These are phyloP conservation scores for Colletotrichum navitas DNA, from an alignment of 2,329 filamentous ascomycete genomes.

Conservation along the genomic window DNA sequence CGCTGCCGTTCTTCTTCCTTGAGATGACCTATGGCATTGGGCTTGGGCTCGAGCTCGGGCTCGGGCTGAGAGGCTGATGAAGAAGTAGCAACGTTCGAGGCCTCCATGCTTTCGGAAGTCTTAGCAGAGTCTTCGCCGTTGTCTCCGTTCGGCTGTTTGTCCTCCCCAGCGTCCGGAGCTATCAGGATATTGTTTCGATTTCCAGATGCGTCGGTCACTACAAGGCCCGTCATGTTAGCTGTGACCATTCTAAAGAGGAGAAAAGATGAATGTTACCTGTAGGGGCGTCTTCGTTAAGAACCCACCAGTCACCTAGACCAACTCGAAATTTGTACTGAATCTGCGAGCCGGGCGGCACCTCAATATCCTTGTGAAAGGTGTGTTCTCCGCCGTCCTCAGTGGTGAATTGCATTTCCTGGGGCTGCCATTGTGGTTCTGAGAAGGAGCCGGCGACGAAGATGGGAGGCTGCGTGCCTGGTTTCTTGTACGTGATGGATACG, in stretches of 20 bases:
- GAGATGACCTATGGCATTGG: constrained; percentile 17
- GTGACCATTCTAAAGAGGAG: background rate
- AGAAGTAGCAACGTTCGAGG: constrained; percentile 3
- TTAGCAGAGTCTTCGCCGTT: constrained; percentile 10
- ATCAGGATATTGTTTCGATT: constrained; percentile 63
- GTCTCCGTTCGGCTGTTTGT: constrained; percentile 18
- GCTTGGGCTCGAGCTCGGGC: constrained; percentile 42
- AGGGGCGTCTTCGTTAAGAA: constrained; percentile 72
- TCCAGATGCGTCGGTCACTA: constrained; percentile 58
- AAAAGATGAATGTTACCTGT: constrained; percentile 61
- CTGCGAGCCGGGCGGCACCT: constrained; percentile 66
- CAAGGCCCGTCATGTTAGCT: constrained; percentile 22
- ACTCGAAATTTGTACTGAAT: constrained; percentile 83
- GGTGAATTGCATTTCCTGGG: constrained; percentile 72
- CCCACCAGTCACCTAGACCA: constrained; percentile 77
- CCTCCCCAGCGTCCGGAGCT: constrained; percentile 42
- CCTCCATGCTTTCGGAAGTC: constrained; percentile 18
- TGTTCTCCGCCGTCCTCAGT: constrained; percentile 65
- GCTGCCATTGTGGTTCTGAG: constrained; percentile 74
- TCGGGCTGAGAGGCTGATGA: constrained; percentile 44
- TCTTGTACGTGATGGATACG: constrained; percentile 72
- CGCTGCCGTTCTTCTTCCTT: constrained; percentile 49
- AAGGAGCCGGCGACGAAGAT: constrained; percentile 79
- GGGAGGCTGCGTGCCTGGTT: constrained; percentile 72
- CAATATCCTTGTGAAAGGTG: constrained; percentile 69